Conservation (phyloP, 257 asterid genomes). For the Asclepias syriaca region DNA sequence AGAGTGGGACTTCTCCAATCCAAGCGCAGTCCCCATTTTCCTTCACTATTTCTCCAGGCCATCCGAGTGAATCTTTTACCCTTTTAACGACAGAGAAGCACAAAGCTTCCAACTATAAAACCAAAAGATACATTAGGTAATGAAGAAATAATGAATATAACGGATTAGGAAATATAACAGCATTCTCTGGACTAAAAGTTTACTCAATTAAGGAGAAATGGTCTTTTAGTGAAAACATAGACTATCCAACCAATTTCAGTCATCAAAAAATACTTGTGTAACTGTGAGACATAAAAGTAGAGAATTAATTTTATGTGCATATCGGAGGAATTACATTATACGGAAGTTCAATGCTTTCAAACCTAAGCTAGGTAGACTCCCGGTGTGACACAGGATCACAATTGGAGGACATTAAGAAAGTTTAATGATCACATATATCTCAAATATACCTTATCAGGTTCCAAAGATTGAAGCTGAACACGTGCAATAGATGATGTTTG, state of each 20-base stretch:
- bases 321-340: neutral
- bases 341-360: neutral
- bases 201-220: neutral
- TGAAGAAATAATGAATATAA: neutral
- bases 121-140: conserved; percentile 15
- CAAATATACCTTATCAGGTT: conserved; percentile 46
- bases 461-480: conserved; percentile 38
- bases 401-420: neutral
- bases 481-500: conserved; percentile 27
- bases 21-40: conserved; percentile 44
- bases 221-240: neutral
- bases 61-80: conserved; percentile 56
- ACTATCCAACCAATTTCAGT: neutral
- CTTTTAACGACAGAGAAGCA: conserved; percentile 47
- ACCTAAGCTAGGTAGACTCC: neutral
- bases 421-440: neutral
- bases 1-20: conserved; percentile 62
- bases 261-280: neutral
- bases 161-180: neutral
- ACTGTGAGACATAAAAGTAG: neutral
- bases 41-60: conserved; percentile 64
- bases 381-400: neutral
- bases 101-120: conserved; percentile 50
- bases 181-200: neutral
- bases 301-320: neutral